Conservation (phyloP, 208 protist species). For the Sergeia podlipaevii region DNA sequence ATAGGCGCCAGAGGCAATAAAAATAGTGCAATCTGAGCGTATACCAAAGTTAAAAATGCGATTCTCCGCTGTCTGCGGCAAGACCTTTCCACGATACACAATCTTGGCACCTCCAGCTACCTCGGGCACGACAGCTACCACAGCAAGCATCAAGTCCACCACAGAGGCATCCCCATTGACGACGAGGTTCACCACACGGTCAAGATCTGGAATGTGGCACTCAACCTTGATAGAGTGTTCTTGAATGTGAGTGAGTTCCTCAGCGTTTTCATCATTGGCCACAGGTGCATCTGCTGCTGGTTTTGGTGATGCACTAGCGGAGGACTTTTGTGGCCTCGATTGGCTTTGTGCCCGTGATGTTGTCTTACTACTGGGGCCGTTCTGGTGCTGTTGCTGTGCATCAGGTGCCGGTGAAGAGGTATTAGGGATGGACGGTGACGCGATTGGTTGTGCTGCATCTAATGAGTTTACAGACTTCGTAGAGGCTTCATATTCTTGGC, state of each 20-base stretch:
- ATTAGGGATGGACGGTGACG: too few species aligned
- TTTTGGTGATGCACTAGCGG: neutral
- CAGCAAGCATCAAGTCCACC: constrained; percentile 32
- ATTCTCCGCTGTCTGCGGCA: constrained; percentile 19
- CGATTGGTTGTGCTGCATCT: too few species aligned
- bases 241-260: constrained; percentile 15
- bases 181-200: constrained; percentile 21
- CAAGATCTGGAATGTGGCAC: constrained; percentile 43
- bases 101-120: constrained; percentile 29
- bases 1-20: constrained; percentile 46
- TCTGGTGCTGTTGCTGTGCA: too few species aligned
- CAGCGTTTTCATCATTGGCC: constrained; percentile 4
- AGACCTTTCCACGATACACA: constrained; percentile 56
- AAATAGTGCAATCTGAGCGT: constrained; percentile 36
- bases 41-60: constrained; percentile 62
- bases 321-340: neutral
- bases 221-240: constrained; percentile 25
- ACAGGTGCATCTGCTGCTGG: neutral
- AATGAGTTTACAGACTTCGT: too few species aligned
- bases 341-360: too few species aligned
- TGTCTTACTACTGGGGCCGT: too few species aligned
- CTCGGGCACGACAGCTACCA: constrained; percentile 23
- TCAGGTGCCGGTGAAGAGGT: too few species aligned
- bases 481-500: too few species aligned
- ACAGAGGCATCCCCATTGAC: constrained; percentile 49